Percentiles rank a stretch among this genome's conserved stretches.
Evolutionary conservation across 83 land plant genomes (phyloP).

Genomic region (Picea abies): DNA sequence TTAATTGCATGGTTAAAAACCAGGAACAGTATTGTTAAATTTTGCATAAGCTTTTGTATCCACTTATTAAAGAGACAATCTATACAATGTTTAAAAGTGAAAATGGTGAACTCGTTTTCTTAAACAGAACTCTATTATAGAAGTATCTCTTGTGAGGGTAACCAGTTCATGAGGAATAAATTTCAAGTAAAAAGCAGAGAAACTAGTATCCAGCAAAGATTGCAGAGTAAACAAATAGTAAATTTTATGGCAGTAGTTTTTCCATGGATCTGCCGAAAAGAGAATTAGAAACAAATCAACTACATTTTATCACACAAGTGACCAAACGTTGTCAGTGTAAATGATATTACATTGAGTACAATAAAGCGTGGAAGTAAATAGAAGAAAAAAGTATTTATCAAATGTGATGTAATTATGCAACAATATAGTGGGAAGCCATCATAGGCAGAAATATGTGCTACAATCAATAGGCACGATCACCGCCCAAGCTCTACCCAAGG

Average conservation of each 20-base stretch:
- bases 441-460: too few species aligned
- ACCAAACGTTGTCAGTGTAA: too few species aligned
- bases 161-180: too few species aligned
- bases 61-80: background rate
- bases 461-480: too few species aligned
- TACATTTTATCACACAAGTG: too few species aligned
- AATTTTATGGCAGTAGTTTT: background rate
- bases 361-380: too few species aligned
- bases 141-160: background rate
- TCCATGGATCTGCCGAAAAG: background rate
- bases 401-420: too few species aligned
- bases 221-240: background rate
- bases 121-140: background rate
- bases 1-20: background rate
- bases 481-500: too few species aligned
- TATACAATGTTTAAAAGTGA: background rate
- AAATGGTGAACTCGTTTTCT: background rate
- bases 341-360: too few species aligned
- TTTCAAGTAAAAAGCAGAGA: background rate
- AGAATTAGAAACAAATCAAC: background rate
- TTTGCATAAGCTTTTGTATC: background rate
- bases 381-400: too few species aligned
- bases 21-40: background rate
- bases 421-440: too few species aligned
- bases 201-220: background rate